phyloP scores from a whole-genome alignment of 805 yeast species.

The Candida patagonica region DNA sequence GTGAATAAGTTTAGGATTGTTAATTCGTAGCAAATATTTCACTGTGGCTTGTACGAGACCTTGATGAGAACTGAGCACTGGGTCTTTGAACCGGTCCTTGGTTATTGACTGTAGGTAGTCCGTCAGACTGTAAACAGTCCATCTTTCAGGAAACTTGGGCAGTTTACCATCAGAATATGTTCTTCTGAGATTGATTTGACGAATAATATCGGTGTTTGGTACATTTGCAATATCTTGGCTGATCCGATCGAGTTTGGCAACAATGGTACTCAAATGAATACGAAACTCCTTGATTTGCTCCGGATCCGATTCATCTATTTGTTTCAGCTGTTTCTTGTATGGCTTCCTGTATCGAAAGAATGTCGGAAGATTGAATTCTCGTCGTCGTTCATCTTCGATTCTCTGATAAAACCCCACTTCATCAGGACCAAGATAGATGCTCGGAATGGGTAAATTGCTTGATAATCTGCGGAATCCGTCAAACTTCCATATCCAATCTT shows the following conservation, averaged over 20 bases:
- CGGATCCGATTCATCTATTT: background rate
- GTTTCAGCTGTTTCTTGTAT: background rate
- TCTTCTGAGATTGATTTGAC: background rate
- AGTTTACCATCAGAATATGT: background rate
- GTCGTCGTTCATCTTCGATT: constrained; percentile 3
- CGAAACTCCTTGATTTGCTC: background rate
- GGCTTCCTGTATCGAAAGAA: background rate
- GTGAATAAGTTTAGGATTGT: constrained; percentile 12
- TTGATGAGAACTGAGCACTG: background rate
- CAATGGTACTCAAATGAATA: constrained; percentile 2
- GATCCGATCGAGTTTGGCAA: background rate
- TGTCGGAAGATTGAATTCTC: constrained; percentile 1
- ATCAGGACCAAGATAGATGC: background rate
- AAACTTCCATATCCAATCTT: too few relatives aligned
- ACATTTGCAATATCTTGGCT: background rate
- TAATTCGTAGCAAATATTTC: constrained; percentile 15
- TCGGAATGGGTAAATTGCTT: too few relatives aligned
- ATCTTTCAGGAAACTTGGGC: background rate
- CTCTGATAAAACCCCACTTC: constrained; percentile 2
- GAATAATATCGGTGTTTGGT: background rate
- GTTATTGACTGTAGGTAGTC: background rate
- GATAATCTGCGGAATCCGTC: too few relatives aligned
- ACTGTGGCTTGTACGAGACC: constrained; percentile 4
- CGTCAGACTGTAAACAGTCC: constrained; percentile 3
- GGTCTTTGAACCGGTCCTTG: background rate